Base-by-base conservation (phyloP, 176 grass and related monocot species). In the Carex myosuroides region DNA sequence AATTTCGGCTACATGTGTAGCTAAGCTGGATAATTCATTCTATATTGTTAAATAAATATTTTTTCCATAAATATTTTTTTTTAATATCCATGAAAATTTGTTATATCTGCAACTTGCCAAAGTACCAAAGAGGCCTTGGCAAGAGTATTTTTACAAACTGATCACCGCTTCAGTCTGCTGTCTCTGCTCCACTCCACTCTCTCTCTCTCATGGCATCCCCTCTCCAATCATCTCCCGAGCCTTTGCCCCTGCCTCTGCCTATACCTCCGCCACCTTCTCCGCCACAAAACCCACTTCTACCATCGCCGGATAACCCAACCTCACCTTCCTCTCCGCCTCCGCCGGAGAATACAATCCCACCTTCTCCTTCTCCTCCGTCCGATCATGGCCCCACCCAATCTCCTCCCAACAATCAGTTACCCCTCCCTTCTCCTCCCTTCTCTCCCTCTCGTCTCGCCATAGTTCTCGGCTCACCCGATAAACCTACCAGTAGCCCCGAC, bases 401-500 rank as follows among this genome's bases (percentile, higher is more conserved):
- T 48, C 22, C 76, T 24, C 75, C 80, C 62, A 39, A 44, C 11
- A 20, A 42, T 21, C 55, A 32, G 8, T 59, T 8, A 59, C 61
- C 62, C 20, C 62, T 46, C 6, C 13, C 42, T 18, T 48, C 61
- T 50, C 78, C 78, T 80, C 20, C 61, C 2, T 24, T 60, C 60
- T 83, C 80, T 17, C 80, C 80, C 21, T 54, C 80, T 35, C 85
- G 54, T 54, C 64, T 74, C 57, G 80, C 79, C 72, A 17, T 87
- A 85, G 76, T 29, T 55, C 48, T 68, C 72, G 26, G 77, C 32
- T 63, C 88, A 84, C 78, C 87, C 37, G 54, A 90, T 44, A 83
- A 89, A 79, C 72, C 74, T 74, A 81, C 82, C 83, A 16, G 66
- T 87, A 22, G 70, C 87, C 66, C 80, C 67, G 68, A 89, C 85